Conservation (phyloP, 768 basidiomycete species). For the Boletus sensibilis region DNA sequence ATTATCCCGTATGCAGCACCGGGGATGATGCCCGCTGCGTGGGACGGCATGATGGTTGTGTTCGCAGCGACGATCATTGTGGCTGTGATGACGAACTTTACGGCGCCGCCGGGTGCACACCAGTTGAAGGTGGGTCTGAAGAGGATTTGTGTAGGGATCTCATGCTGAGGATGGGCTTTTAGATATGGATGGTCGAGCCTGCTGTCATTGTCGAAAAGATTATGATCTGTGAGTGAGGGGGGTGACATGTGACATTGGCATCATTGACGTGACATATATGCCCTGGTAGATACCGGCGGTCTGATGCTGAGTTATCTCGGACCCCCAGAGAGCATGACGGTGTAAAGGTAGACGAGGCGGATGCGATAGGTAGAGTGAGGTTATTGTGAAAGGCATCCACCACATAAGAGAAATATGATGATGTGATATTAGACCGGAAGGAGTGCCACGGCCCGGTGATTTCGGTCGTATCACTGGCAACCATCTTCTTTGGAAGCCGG, state of each 20-base stretch:
- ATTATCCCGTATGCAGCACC: not conserved
- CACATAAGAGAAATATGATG: not conserved
- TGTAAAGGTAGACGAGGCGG: too few relatives aligned
- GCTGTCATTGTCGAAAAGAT: not conserved
- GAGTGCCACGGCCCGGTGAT: too few relatives aligned
- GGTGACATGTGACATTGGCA: too few relatives aligned
- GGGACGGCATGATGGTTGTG: not conserved
- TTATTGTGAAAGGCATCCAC: too few relatives aligned
- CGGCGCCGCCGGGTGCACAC: not conserved
- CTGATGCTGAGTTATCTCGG: not conserved
- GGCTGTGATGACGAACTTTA: not conserved
- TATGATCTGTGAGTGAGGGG: too few relatives aligned
- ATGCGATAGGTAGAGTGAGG: too few relatives aligned
- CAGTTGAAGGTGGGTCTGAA: not conserved
- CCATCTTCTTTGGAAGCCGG: too few relatives aligned
- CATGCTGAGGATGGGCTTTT: not conserved
- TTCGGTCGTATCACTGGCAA: too few relatives aligned
- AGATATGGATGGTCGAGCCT: slow-evolving; percentile 1
- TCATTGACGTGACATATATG: not conserved
- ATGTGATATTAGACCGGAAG: not conserved
- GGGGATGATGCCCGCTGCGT: not conserved
- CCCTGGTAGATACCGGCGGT: not conserved
- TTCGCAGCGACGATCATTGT: not conserved
- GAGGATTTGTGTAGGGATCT: not conserved
- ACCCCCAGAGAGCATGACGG: too few relatives aligned